A percentile compares a stretch with the other conserved stretches of the same genome.
Evolutionary conservation across 306 rosid species (phyloP).

Genomic region (Cicer yamashitae): DNA sequence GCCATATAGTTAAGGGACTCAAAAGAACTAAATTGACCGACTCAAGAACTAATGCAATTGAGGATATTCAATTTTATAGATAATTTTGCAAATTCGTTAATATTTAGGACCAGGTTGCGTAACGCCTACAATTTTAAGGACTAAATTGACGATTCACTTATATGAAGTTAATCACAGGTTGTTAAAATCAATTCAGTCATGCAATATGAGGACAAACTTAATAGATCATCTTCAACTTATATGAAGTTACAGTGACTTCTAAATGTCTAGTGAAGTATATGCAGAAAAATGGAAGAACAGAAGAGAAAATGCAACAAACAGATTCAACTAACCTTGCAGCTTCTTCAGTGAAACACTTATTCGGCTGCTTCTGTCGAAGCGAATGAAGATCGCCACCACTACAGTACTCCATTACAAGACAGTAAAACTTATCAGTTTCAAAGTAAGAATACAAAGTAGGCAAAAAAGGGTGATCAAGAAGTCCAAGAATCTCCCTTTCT

Average conservation of each 20-base stretch:
- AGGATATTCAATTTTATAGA: too few relatives aligned
- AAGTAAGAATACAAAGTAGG: conserved; percentile 87
- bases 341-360: conserved; percentile 82
- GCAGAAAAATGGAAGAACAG: conserved; percentile 18
- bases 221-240: conserved; percentile 8
- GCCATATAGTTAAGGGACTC: too few relatives aligned
- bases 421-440: conserved; percentile 82
- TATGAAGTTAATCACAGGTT: neutral
- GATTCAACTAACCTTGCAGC: conserved; percentile 74
- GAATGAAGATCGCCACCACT: conserved; percentile 94
- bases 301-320: neutral
- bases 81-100: too few relatives aligned
- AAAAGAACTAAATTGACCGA: too few relatives aligned
- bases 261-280: conserved; percentile 1
- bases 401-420: conserved; percentile 91
- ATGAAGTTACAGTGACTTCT: neutral
- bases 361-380: conserved; percentile 90
- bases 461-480: conserved; percentile 92
- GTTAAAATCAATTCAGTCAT: conserved; percentile 7
- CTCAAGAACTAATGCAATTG: too few relatives aligned
- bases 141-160: too few relatives aligned
- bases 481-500: conserved; percentile 92
- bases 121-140: too few relatives aligned
- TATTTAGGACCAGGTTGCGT: too few relatives aligned
- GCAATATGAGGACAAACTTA: conserved; percentile 1